Evolutionary conservation across 441 rosid genomes (phyloP).

Genomic region (Syzygium syzygioides): DNA sequence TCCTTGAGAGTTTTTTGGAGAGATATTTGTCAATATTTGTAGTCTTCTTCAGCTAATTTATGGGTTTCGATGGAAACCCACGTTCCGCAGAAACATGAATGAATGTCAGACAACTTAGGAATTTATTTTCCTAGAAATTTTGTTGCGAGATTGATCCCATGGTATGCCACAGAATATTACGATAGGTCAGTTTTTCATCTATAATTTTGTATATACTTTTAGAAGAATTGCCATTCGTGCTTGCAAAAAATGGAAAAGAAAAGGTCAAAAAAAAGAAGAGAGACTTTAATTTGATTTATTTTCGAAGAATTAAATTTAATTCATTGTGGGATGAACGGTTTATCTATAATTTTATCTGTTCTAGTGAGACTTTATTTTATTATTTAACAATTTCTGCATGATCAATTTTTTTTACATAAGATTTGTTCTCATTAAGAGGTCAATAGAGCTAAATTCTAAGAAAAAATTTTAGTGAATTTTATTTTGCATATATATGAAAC

Average conservation of each 20-base stretch:
- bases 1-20: too few relatives aligned
- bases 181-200: background rate
- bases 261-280: background rate
- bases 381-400: background rate
- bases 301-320: background rate
- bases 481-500: background rate
- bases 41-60: background rate
- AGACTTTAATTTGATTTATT: background rate
- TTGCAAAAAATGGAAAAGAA: background rate
- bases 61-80: background rate
- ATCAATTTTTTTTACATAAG: background rate
- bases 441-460: background rate
- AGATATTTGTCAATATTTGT: background rate
- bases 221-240: background rate
- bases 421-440: background rate
- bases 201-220: background rate
- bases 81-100: too few relatives aligned
- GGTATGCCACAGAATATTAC: rapidly evolving
- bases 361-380: background rate
- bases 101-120: too few relatives aligned
- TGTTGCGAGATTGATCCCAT: background rate
- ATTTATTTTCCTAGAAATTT: too few relatives aligned
- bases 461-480: background rate
- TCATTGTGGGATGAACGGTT: background rate
- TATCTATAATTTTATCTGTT: background rate